Evolutionary conservation across 441 rosid species (phyloP).

Genomic region (Eruca vesicaria): DNA sequence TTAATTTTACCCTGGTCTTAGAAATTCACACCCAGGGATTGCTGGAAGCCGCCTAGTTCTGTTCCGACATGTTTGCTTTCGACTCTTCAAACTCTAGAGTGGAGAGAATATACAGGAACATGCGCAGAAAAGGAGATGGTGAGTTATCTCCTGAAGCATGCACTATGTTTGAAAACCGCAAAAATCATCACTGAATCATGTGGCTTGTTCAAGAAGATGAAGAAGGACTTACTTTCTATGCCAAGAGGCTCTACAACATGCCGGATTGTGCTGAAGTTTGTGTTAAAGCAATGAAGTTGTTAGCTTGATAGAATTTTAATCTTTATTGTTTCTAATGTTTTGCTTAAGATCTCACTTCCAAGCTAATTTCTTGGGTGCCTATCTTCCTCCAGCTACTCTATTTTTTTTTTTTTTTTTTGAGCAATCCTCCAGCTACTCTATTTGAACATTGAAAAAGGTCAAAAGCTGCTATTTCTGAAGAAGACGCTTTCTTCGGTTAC

Average conservation of each 20-base stretch:
- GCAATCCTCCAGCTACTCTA: not conserved
- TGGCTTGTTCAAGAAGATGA: not conserved
- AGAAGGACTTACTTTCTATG: not conserved
- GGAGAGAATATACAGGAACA: not conserved
- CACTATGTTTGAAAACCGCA: not conserved
- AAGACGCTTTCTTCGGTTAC: not conserved
- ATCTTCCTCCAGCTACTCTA: too few relatives aligned
- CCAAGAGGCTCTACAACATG: not conserved
- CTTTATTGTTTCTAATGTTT: not conserved
- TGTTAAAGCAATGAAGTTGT: not conserved
- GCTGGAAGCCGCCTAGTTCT: not conserved
- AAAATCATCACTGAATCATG: not conserved
- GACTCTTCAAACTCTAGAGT: not conserved
- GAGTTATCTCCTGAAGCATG: not conserved
- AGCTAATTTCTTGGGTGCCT: too few relatives aligned
- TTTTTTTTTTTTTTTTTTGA: too few relatives aligned
- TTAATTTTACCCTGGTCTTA: not conserved
- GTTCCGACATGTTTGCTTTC: not conserved
- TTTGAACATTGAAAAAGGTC: not conserved
- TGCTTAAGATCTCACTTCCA: not conserved
- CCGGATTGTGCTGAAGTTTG: not conserved
- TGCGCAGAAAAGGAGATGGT: not conserved
- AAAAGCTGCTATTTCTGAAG: not conserved
- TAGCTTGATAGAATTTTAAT: too few relatives aligned
- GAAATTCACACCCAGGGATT: not conserved